phyloP scores from a whole-genome alignment of 345 rosid species.

The Boechera stricta region DNA sequence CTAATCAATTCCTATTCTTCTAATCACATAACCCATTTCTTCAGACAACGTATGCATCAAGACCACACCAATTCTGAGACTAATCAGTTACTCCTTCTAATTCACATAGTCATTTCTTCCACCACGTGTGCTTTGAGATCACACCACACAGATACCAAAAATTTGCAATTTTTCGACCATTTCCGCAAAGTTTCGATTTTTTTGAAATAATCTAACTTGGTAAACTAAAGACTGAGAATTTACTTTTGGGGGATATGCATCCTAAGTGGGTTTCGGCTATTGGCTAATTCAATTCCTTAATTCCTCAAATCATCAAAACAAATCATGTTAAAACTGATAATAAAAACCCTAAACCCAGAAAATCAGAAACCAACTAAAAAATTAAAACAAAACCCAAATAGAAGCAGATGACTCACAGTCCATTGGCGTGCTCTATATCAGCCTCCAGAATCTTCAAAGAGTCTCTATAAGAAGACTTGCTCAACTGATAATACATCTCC shows the following conservation, averaged over 20 bases:
- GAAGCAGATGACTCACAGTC: slow-evolving; percentile 64
- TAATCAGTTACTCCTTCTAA: slow-evolving; percentile 19
- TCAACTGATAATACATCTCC: slow-evolving; percentile 60
- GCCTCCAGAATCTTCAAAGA: slow-evolving; percentile 81
- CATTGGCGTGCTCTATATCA: slow-evolving; percentile 87
- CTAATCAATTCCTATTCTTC: slow-evolving; percentile 1
- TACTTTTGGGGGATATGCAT: not conserved
- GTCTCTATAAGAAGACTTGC: slow-evolving; percentile 71
- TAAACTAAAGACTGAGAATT: not conserved
- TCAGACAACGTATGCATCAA: not conserved
- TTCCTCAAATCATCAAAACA: not conserved
- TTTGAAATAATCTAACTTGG: not conserved
- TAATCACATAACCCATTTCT: not conserved
- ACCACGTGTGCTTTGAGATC: not conserved
- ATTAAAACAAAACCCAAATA: slow-evolving; percentile 19
- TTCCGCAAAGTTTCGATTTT: slow-evolving; percentile 1
- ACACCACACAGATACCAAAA: not conserved
- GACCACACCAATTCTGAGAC: not conserved
- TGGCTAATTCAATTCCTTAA: not conserved
- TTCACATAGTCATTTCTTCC: not conserved
- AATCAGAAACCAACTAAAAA: not conserved
- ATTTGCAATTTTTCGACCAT: not conserved
- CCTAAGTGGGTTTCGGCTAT: slow-evolving; percentile 15
- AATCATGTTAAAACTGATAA: not conserved
- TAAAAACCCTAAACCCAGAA: slow-evolving; percentile 35